These are phyloP conservation scores for Rhodotorula sp. DNA, from an alignment of 1,284 basidiomycete genomes.

Conservation along the genomic window DNA sequence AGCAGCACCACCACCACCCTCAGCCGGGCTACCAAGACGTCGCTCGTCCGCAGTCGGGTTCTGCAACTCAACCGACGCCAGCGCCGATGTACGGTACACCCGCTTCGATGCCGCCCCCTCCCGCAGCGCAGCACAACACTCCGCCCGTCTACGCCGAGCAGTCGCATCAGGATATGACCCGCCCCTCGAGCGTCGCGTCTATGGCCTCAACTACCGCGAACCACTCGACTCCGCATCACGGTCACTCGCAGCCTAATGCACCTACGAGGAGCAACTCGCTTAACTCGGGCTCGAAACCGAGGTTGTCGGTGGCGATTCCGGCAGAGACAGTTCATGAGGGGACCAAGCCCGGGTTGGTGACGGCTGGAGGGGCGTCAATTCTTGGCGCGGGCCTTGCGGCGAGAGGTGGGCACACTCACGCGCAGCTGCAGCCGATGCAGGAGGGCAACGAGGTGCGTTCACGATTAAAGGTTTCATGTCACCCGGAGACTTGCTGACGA, in stretches of 20 bases:
- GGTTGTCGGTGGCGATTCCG: constrained; percentile 32
- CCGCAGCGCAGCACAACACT: background rate
- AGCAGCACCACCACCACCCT: background rate
- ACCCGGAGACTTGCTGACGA: background rate
- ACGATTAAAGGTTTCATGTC: no score
- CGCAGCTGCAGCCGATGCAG: background rate
- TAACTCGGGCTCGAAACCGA: constrained; percentile 17
- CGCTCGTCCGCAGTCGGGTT: no score
- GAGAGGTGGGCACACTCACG: background rate
- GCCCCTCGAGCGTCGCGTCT: constrained; percentile 1
- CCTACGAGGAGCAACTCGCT: constrained; percentile 12
- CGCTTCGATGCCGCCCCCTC: background rate
- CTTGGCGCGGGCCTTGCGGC: constrained; percentile 13
- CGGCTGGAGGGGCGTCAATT: constrained; percentile 18
- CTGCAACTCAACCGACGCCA: background rate
- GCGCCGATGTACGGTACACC: constrained; percentile 17
- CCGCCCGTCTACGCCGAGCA: background rate
- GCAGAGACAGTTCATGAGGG: background rate
- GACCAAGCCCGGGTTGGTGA: constrained; percentile 18
- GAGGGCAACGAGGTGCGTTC: constrained; percentile 20
- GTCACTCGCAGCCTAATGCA: no score
- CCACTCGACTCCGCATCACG: background rate
- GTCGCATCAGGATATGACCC: background rate
- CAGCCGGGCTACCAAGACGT: no score
- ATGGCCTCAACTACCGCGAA: background rate